Evolutionary conservation across 371 early-diverging fungal genomes (phyloP).

Genomic region (Smittium mucronatum): DNA sequence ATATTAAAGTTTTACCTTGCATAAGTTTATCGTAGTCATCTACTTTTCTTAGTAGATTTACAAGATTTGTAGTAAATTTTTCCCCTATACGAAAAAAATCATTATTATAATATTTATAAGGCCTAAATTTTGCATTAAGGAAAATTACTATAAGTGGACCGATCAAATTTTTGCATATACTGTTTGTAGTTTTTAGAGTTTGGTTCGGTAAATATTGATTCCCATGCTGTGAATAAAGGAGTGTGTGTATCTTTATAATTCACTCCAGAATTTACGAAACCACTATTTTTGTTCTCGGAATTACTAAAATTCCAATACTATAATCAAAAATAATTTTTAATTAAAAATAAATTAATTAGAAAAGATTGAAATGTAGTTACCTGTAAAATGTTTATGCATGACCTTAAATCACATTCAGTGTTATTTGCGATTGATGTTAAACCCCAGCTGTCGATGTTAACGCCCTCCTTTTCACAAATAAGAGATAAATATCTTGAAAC

Average conservation of each 20-base stretch:
- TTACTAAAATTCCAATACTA: no score
- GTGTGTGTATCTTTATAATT: conserved; percentile 3
- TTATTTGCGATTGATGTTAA: conserved; percentile 59
- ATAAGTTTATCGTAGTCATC: conserved; percentile 31
- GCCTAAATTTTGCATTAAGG: background rate
- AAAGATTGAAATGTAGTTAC: conserved; percentile 27
- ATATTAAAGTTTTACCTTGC: conserved; percentile 43
- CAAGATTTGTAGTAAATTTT: background rate
- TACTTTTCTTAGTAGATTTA: background rate
- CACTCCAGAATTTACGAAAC: background rate
- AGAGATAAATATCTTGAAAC: conserved; percentile 62
- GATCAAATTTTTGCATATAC: conserved; percentile 6
- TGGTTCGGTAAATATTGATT: conserved; percentile 7
- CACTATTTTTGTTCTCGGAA: background rate
- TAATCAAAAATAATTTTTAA: background rate
- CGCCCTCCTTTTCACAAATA: conserved; percentile 66
- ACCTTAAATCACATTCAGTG: conserved; percentile 74
- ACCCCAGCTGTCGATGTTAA: conserved; percentile 59
- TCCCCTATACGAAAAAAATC: background rate
- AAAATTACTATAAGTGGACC: background rate
- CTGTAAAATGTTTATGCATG: conserved; percentile 79
- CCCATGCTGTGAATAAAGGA: conserved; percentile 6
- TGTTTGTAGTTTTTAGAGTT: background rate
- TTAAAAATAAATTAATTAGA: background rate
- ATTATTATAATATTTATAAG: background rate